Conservation (phyloP, 176 grass and related monocot species). For the Oryza officinalis region DNA sequence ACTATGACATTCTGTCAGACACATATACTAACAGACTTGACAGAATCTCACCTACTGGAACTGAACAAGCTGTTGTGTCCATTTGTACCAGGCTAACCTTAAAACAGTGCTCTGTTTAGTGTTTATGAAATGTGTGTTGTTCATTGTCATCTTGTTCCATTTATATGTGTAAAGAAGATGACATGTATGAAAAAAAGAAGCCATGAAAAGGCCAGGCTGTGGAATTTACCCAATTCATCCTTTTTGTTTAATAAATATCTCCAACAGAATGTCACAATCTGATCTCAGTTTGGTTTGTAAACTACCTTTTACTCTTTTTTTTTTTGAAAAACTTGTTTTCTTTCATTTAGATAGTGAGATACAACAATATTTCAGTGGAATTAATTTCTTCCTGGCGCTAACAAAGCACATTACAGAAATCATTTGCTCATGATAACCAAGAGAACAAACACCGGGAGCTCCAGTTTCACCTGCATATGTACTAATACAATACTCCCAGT, state of each 20-base stretch:
- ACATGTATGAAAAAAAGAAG: background rate
- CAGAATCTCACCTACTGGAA: constrained; percentile 25
- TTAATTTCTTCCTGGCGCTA: background rate
- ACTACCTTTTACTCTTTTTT: background rate
- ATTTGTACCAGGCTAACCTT: background rate
- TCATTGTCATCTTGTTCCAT: background rate
- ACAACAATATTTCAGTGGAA: background rate
- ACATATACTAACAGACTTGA: background rate
- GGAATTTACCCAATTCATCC: constrained; percentile 13
- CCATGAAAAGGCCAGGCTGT: constrained; percentile 25
- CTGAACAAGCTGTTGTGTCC: background rate
- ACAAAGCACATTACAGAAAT: background rate
- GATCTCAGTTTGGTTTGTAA: background rate
- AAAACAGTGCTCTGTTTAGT: background rate
- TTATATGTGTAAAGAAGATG: background rate
- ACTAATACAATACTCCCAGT: constrained; percentile 5
- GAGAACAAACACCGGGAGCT: background rate
- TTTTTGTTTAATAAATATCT: background rate
- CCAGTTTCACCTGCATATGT: constrained; percentile 7
- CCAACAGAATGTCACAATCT: background rate
- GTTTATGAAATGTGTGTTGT: background rate
- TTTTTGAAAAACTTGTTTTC: constrained; percentile 14
- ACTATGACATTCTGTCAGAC: constrained; percentile 31
- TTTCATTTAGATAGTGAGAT: background rate
- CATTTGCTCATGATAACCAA: background rate